A percentile compares a stretch with the other conserved stretches of the same genome.
Conservation (phyloP, 2,329 filamentous ascomycete genomes). For the Colletotrichum gigasporum region DNA sequence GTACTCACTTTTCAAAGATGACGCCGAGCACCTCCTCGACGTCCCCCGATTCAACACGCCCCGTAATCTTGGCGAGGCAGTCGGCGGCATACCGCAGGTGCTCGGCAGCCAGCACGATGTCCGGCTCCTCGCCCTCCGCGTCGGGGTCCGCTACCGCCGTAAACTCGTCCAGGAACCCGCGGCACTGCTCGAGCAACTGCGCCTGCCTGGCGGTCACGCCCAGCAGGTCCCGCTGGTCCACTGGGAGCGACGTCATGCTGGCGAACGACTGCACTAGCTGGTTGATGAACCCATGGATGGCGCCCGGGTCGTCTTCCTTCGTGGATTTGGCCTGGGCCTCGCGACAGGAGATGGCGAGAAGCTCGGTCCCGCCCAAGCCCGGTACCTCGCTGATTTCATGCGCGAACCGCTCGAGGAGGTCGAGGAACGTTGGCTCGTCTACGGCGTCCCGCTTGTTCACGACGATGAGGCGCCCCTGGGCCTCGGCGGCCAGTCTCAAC, state of each 20-base stretch:
- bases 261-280: constrained; percentile 75
- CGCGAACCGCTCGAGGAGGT: constrained; percentile 52
- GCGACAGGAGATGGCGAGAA: constrained; percentile 78
- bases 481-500: constrained; percentile 59
- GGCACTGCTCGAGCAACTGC: constrained; percentile 79
- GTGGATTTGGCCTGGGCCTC: constrained; percentile 53
- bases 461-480: constrained; percentile 61
- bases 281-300: constrained; percentile 74
- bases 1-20: constrained; percentile 92
- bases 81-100: constrained; percentile 83
- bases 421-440: constrained; percentile 42
- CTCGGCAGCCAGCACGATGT: constrained; percentile 92
- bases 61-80: constrained; percentile 86
- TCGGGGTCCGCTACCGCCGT: constrained; percentile 61
- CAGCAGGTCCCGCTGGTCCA: constrained; percentile 82
- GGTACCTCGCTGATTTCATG: constrained; percentile 50
- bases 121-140: constrained; percentile 62
- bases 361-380: constrained; percentile 46
- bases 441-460: constrained; percentile 71
- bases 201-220: constrained; percentile 92
- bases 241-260: constrained; percentile 74
- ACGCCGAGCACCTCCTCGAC: constrained; percentile 96
- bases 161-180: constrained; percentile 77
- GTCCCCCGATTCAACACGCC: constrained; percentile 84
- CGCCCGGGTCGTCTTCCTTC: constrained; percentile 61